These are phyloP conservation scores for Corynespora cassiicola DNA, from an alignment of 2,329 filamentous ascomycete genomes.

Conservation along the genomic window DNA sequence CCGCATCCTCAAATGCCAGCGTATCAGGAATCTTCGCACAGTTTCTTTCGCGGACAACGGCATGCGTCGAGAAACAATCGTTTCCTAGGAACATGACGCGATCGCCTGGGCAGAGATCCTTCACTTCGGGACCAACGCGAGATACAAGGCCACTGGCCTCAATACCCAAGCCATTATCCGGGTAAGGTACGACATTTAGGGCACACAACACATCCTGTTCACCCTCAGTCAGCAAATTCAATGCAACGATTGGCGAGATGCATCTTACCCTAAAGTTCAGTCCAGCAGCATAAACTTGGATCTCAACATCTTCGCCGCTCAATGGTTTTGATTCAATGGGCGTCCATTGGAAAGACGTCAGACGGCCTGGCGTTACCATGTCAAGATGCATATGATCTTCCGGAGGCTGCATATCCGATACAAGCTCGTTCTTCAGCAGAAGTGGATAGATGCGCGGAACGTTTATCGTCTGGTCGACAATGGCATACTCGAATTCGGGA, in stretches of 20 bases:
- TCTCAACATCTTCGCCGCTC: conserved; percentile 19
- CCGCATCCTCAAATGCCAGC: conserved; percentile 31
- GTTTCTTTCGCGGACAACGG: conserved; percentile 1
- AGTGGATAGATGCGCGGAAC: conserved; percentile 28
- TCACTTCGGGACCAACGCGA: conserved; percentile 15
- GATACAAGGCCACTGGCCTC: conserved; percentile 24
- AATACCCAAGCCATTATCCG: no score
- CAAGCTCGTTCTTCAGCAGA: conserved; percentile 14
- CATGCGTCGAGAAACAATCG: conserved; percentile 6
- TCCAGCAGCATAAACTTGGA: conserved; percentile 20
- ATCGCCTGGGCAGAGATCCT: conserved; percentile 19
- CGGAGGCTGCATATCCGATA: no score
- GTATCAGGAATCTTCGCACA: conserved; percentile 30
- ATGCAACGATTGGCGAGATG: no score
- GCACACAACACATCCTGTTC: background rate
- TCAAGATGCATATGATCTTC: no score
- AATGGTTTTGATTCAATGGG: background rate
- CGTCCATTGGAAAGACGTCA: conserved; percentile 1
- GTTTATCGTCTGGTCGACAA: conserved; percentile 25
- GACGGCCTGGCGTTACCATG: background rate
- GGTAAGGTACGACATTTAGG: conserved; percentile 5
- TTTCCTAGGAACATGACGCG: conserved; percentile 13
- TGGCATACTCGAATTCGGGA: conserved; percentile 37
- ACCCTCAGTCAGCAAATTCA: background rate
- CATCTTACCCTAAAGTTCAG: conserved; percentile 35